These are phyloP conservation scores for Rhizophora mangle DNA, from an alignment of 345 rosid genomes.

Conservation along the genomic window DNA sequence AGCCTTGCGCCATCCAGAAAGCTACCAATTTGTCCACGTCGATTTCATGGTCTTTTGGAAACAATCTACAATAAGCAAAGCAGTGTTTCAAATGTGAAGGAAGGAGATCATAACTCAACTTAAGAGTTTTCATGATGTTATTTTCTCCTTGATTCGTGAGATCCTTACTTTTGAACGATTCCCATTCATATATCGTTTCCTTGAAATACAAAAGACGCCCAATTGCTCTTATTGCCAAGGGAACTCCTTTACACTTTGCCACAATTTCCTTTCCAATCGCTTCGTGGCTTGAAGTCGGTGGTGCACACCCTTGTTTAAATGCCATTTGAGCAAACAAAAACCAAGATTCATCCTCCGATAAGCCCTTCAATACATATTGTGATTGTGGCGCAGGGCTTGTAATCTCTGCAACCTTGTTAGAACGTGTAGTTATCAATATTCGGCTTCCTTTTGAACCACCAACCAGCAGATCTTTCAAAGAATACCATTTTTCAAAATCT, in stretches of 20 bases:
- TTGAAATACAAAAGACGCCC: conserved; percentile 11
- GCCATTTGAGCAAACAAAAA: conserved; percentile 16
- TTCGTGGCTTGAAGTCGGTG: background rate
- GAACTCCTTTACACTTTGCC: conserved; percentile 14
- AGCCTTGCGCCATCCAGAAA: no score
- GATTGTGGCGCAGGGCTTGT: background rate
- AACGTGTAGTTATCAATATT: conserved; percentile 21
- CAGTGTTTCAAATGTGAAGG: no score
- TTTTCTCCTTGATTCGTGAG: background rate
- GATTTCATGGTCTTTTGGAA: no score
- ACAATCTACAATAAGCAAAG: no score
- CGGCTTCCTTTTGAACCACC: conserved; percentile 17
- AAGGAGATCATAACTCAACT: conserved; percentile 34
- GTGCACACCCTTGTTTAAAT: conserved; percentile 2
- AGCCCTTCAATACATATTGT: background rate
- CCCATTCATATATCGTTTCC: conserved; percentile 13
- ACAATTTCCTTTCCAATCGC: conserved; percentile 16
- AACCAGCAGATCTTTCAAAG: conserved; percentile 3
- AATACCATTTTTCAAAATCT: background rate
- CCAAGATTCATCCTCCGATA: conserved; percentile 11
- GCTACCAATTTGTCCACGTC: no score
- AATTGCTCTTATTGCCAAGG: conserved; percentile 13
- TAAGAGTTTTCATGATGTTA: conserved; percentile 6
- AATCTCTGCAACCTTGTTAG: conserved; percentile 16
- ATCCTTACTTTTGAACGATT: background rate